Conservation (phyloP, 495 filamentous ascomycete genomes). For the Immersiella caudata region DNA sequence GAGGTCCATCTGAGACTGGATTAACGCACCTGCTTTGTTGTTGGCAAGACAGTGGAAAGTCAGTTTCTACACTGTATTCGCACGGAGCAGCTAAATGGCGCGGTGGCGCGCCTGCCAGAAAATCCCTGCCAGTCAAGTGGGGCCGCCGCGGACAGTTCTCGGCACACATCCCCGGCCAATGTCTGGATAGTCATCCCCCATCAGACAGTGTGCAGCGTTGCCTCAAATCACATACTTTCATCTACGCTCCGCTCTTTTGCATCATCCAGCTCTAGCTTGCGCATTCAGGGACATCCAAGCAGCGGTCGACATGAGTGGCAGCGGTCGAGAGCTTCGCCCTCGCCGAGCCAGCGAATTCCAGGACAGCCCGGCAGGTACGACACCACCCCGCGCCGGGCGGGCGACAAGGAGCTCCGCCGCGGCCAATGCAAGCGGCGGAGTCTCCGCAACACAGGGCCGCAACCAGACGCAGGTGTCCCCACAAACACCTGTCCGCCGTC, state of each 20-base stretch:
- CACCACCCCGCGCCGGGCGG: slow-evolving; percentile 23
- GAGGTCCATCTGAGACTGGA: too few species aligned
- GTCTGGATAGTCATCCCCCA: slow-evolving; percentile 6
- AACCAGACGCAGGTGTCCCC: neutral
- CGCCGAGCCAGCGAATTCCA: slow-evolving; percentile 30
- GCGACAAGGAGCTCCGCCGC: slow-evolving; percentile 28
- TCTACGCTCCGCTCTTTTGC: neutral
- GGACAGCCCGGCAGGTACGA: slow-evolving; percentile 24
- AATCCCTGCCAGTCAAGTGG: neutral
- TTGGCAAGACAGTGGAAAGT: neutral
- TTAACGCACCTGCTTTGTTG: too few species aligned
- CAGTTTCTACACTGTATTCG: neutral
- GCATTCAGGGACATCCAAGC: too few species aligned
- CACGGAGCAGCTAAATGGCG: neutral
- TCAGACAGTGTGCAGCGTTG: too few species aligned
- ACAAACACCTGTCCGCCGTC: neutral
- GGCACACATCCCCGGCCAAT: neutral
- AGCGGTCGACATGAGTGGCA: too few species aligned
- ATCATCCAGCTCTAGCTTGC: neutral
- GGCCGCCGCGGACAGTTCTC: too few species aligned
- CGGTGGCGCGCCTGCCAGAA: neutral
- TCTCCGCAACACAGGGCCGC: neutral
- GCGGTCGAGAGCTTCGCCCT: slow-evolving; percentile 27
- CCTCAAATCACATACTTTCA: too few species aligned
- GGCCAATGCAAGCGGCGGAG: slow-evolving; percentile 8